Conservation (phyloP, 495 filamentous ascomycete genomes). For the Neurospora sp. region DNA sequence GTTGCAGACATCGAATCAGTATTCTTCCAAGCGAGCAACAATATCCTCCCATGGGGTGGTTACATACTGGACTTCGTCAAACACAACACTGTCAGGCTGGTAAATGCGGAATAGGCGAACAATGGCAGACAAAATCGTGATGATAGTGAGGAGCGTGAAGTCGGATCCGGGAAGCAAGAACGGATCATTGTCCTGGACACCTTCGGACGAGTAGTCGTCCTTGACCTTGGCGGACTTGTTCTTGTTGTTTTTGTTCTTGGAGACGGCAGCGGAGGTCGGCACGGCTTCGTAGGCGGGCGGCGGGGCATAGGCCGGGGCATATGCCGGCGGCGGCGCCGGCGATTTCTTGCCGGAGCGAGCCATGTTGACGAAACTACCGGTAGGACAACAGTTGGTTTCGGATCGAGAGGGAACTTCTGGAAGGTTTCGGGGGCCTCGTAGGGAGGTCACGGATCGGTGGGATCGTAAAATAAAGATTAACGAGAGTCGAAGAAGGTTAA, state of each 20-base stretch:
- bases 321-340: conserved; percentile 20
- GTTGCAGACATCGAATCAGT: conserved; percentile 15
- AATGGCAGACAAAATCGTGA: conserved; percentile 66
- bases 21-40: neutral
- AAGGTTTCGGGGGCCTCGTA: neutral
- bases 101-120: conserved; percentile 94
- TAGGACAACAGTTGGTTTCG: conserved; percentile 1
- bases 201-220: conserved; percentile 54
- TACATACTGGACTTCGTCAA: conserved; percentile 93
- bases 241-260: conserved; percentile 26
- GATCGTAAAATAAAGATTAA: conserved; percentile 23
- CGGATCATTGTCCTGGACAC: conserved; percentile 60
- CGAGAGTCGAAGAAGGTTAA: conserved; percentile 37
- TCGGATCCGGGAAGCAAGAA: conserved; percentile 68
- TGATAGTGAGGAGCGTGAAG: conserved; percentile 59
- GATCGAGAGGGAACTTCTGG: neutral
- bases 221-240: conserved; percentile 25
- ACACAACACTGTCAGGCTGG: conserved; percentile 91
- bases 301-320: conserved; percentile 10
- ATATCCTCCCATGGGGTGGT: neutral
- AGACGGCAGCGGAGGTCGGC: neutral
- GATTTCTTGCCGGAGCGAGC: conserved; percentile 34
- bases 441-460: conserved; percentile 12
- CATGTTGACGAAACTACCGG: conserved; percentile 20
- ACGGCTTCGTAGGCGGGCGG: neutral